Evolutionary conservation across 1,284 basidiomycete species (phyloP), one percentile per base, ranked within the genome.

Genomic region (Caloboletus firmus): DNA sequence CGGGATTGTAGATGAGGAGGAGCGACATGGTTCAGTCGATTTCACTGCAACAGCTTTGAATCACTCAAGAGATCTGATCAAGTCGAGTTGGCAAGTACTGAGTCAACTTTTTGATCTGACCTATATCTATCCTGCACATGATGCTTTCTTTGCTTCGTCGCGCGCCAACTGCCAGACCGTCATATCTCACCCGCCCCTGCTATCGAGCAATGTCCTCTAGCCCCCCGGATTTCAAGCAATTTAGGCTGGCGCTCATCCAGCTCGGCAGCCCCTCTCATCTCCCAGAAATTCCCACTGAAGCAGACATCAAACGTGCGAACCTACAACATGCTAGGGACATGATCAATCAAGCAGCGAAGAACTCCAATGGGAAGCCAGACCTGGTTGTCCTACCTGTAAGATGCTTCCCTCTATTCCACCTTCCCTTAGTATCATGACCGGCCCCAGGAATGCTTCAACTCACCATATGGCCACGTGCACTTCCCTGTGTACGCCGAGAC

Each of bases 361-460:
- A 65, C 30, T 61, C 67, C 18, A 73, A 76, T 48, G 56, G 49
- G 32, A 88, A 84, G 68, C 89, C 93, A 31, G 82, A 93, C 64
- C 68, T 98, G 17, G 84, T 98, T 59, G 93, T 97, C 15, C 76
- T 99, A 37, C 96, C 97, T 4, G 94, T 91, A 60, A 56, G 84
- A 67, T 13, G 24, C 22, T 13, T 40, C n/a, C 20, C 30, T 20
- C 50, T 11, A 35, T 31, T n/a, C 22, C 32, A 18, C 18, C 6
- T 35, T 34, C 10, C 17, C 42, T 18, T 7, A 11, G 30, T 45
- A 58, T 51, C 37, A 18, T 42, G 43, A 30, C 24, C 22, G 15
- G 37, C 42, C 48, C 22, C 63, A 95, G 86, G 96, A 99, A 81
- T 94, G 94, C 76, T 99, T 99, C 79, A 99, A 99, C 73, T 95